phyloP scores from a whole-genome alignment of 2,329 filamentous ascomycete genomes.

The Fusarium sp. region DNA sequence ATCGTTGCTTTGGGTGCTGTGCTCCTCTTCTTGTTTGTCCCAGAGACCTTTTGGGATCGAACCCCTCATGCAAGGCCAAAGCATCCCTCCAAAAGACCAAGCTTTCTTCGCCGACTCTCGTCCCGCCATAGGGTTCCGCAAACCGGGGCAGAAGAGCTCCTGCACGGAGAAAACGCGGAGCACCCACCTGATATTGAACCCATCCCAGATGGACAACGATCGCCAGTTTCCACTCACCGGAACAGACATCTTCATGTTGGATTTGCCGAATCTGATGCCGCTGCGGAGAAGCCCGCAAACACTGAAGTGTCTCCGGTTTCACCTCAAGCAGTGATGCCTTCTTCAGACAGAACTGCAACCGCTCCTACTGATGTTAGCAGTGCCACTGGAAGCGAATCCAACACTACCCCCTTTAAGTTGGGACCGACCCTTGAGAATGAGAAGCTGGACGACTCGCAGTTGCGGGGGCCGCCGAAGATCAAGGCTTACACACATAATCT shows the following conservation, averaged over 20 bases:
- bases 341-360: background rate
- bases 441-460: conserved; percentile 52
- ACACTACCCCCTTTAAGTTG: conserved; percentile 40
- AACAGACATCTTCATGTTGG: conserved; percentile 64
- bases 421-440: conserved; percentile 56
- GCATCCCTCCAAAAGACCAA: conserved; percentile 53
- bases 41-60: conserved; percentile 96
- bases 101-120: conserved; percentile 61
- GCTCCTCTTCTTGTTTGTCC: conserved; percentile 88
- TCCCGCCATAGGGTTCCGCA: conserved; percentile 50
- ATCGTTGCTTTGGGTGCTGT: conserved; percentile 76
- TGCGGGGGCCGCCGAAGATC: conserved; percentile 50
- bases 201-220: conserved; percentile 18
- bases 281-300: conserved; percentile 9
- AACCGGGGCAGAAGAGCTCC: conserved; percentile 4
- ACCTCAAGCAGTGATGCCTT: conserved; percentile 7
- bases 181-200: conserved; percentile 65
- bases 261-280: conserved; percentile 55
- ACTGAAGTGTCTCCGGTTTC: background rate
- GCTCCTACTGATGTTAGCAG: conserved; percentile 11
- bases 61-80: conserved; percentile 64
- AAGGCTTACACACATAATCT: conserved; percentile 76
- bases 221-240: conserved; percentile 22
- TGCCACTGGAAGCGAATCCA: conserved; percentile 37
- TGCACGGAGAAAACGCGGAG: conserved; percentile 45